phyloP scores from a whole-genome alignment of 1,284 basidiomycete species.

The Leccinum discolor region DNA sequence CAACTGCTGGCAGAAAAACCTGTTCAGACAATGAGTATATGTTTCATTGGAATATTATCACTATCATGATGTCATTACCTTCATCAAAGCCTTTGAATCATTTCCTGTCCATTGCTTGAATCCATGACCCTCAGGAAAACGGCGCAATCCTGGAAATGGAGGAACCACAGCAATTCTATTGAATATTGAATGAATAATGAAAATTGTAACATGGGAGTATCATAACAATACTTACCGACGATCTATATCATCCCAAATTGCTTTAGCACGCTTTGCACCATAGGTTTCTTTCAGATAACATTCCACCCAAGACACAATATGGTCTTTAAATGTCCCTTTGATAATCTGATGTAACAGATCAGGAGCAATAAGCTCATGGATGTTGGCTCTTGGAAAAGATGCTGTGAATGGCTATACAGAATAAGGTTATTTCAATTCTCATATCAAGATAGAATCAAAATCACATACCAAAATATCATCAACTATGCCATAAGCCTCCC shows the following conservation, averaged over 20 bases:
- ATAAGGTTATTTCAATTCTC: background rate
- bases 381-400: background rate
- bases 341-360: background rate
- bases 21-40: background rate
- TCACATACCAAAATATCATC: background rate
- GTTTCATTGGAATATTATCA: background rate
- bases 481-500: background rate
- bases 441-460: background rate
- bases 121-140: background rate
- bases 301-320: background rate
- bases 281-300: background rate
- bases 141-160: background rate
- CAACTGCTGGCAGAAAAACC: background rate
- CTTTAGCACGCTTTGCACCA: background rate
- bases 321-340: background rate
- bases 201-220: background rate
- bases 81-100: constrained; percentile 1
- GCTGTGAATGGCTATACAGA: background rate
- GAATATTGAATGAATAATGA: background rate
- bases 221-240: background rate
- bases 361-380: background rate
- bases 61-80: background rate
- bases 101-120: constrained; percentile 1
- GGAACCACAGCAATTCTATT: background rate
- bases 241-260: background rate